Evolutionary conservation across 345 rosid species (phyloP), one percentile per base, ranked within the genome.

Genomic region (Alliaria petiolata): DNA sequence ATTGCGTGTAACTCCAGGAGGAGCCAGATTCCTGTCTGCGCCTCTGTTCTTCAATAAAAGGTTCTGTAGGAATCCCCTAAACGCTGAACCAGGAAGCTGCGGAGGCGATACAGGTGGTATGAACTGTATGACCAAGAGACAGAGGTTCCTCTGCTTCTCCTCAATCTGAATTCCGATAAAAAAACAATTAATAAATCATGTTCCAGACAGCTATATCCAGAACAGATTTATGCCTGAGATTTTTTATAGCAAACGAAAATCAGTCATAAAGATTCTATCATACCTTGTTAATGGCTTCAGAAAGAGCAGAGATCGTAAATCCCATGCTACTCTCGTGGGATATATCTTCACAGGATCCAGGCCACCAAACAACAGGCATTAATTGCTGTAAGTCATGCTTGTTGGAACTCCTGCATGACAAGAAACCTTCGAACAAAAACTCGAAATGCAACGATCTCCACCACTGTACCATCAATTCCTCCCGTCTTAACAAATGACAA

Each of bases 351-450:
- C 78, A 83, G 62, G 97, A 89, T 56, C 99, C 91, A 82, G 97
- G 92, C 99, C 99, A 95, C 97, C 97, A 95, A 78, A 91, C 95
- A 80, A 89, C 87, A 69, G 96, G 96, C 83, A 95, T 81, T 75
- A 95, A 72, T 69, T 81, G 79, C 72, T 89, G 96, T 57, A 95
- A 89, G 70, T 95, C 99, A 81, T 85, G 93, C 72, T 81, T 87
- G 74, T 84, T 95, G 65, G 91, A 87, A 72, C 73, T 85, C 81
- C 87, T 85, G 47, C 78, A 84, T 8, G 96, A 86, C 67, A 95
- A 82, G 83, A 95, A 86, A 60, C 96, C 86, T 85, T 91, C 99
- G 53, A 91, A 89, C 74, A 91, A 65, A 65, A 77, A 67, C 73
- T 89, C 92, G 67, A 89, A 95, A 83, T 91, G 86, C 22, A 78